Evolutionary conservation across 2,329 filamentous ascomycete species (phyloP).

Genomic region (Ophiosphaerella herpotricha): DNA sequence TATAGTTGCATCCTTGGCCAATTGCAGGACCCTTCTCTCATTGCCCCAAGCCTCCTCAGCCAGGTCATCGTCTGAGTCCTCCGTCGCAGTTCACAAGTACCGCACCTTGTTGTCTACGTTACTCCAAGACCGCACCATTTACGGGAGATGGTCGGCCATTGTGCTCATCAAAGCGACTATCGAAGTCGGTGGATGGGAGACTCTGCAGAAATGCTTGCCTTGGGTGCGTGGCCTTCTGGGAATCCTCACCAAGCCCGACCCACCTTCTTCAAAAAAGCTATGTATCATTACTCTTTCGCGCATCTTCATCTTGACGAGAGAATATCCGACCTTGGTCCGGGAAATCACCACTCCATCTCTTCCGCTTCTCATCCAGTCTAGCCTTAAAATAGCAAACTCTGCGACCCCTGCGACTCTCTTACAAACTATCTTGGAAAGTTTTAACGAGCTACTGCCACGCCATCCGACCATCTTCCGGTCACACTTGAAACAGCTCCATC

Average conservation of each 20-base stretch:
- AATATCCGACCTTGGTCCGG: slow-evolving; percentile 79
- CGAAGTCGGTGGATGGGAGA: slow-evolving; percentile 84
- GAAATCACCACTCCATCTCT: slow-evolving; percentile 87
- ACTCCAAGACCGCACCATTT: slow-evolving; percentile 73
- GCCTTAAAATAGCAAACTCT: slow-evolving; percentile 62
- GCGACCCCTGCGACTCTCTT: slow-evolving; percentile 52
- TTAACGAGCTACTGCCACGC: slow-evolving; percentile 73
- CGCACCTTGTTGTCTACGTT: slow-evolving; percentile 78
- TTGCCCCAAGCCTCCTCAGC: slow-evolving; percentile 60
- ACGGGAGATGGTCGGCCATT: slow-evolving; percentile 78
- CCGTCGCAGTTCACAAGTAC: slow-evolving; percentile 78
- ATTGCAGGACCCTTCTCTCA: slow-evolving; percentile 66
- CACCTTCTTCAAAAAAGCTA: slow-evolving; percentile 74
- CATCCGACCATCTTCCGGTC: slow-evolving; percentile 85
- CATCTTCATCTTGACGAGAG: slow-evolving; percentile 81
- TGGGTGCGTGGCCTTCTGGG: slow-evolving; percentile 80
- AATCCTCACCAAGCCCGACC: slow-evolving; percentile 80
- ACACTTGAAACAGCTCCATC: slow-evolving; percentile 69
- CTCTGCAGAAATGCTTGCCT: slow-evolving; percentile 70
- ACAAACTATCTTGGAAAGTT: slow-evolving; percentile 71
- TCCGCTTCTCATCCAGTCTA: slow-evolving; percentile 73
- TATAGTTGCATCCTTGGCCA: slow-evolving; percentile 62
- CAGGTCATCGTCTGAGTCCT: slow-evolving; percentile 67
- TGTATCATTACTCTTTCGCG: slow-evolving; percentile 77
- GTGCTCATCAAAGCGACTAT: slow-evolving; percentile 79